Evolutionary conservation across 805 yeast genomes (phyloP), one percentile per base, ranked within the genome.

Genomic region (Metschnikowia orientalis): DNA sequence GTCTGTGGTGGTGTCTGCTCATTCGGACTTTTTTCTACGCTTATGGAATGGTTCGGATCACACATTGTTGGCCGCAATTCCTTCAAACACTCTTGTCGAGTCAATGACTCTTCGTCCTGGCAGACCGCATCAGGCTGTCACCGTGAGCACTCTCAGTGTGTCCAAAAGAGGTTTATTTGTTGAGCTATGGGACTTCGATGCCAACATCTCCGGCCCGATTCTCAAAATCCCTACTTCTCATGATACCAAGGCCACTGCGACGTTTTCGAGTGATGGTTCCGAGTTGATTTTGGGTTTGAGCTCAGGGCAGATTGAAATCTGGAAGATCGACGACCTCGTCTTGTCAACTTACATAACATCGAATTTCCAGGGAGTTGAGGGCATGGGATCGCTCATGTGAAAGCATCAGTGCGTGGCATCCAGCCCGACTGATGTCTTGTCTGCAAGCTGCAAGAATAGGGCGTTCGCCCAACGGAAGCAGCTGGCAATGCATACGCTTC

Each of bases 171-270:
- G 41, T 8, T 25, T 41, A 12, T 32, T 30, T 21, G 41, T 44
- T 6, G 44, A 45, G 28, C 40, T 44, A 15, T 45, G 50, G 50
- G 50, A 45, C 26, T 26, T 45, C 15, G 32, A 32, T n/a, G 39
- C 34, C 18, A 30, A 23, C 16, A 20, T 38, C 6, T 17, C 29
- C 20, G 26, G 37, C 7, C 48, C 50, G 8, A 29, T 45, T 3
- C 35, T 35, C 10, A 18, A 30, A 7, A 30, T 45, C 14, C 39
- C 45, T 5, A 28, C 40, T 17, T n/a, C 26, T 9, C 28, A 41
- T 10, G 25, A 30, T 13, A 17, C 18, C 6, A 17, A 34, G 8
- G 42, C 40, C 3, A 22, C 40, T 10, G 46, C 36, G 4, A 21
- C 37, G 5, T 45, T 43, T 17, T 35, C 28, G 11, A 34, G 15